Evolutionary conservation across 176 grass and related monocot genomes (phyloP), one percentile per base, ranked within the genome.

Genomic region (Chloris gayana): DNA sequence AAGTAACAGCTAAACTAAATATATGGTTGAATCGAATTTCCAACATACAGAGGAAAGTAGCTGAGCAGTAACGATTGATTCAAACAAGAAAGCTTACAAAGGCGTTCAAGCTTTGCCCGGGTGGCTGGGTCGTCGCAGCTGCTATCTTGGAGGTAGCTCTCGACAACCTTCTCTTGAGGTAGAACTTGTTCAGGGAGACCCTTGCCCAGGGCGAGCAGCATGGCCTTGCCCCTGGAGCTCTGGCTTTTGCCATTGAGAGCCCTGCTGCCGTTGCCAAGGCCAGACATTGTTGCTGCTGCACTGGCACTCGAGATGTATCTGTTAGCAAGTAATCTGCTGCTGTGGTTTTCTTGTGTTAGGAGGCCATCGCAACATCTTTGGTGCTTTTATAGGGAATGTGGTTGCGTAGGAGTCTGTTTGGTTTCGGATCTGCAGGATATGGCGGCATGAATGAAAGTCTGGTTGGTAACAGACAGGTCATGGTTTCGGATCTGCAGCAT

Each of bases 161-260:
- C 86, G 5, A 94, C 95, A 39, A 98, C 80, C 38, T 87, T 86
- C 70, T 98, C 92, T 62, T 98, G 95, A 19, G 85, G 82, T n/a
- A 94, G 89, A 50, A 98, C 83, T 44, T 94, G 87, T n/a, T 84
- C 80, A 29, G 95, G 95, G 74, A 98, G 91, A 21, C 80, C 92
- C 74, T 98, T 98, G 83, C 88, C 92, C 18, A 98, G 53, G 32
- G 95, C 95, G 19, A 98, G 80, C 74, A 98, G 74, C 69, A 85
- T 87, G 33, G 95, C 92, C 68, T 93, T 98, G 65, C 83, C 67
- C 39, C 71, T 82, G 18, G 78, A 67, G 72, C 66, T 24, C 22
- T 77, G 87, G 77, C 37, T 82, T 21, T 39, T 87, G 34, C 78
- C 83, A 9, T 70, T 76, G 79, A 29, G 5, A 4, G 53, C 54